phyloP scores from a whole-genome alignment of 1,284 basidiomycete genomes.

The Entoloma clypeatum region DNA sequence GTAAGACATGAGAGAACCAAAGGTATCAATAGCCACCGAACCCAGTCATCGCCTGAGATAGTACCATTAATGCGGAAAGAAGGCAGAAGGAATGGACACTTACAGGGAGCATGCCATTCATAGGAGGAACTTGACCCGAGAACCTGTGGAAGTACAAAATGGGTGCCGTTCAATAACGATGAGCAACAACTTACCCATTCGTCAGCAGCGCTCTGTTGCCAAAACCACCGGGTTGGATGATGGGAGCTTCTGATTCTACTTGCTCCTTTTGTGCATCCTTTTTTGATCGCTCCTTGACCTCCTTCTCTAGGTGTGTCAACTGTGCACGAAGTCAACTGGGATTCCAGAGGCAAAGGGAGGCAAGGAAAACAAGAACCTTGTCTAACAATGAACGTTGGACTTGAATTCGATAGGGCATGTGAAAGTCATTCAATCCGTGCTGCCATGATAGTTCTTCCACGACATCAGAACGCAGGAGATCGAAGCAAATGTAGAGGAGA shows the following conservation, averaged over 20 bases:
- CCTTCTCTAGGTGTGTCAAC: conserved; percentile 75
- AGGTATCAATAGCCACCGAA: conserved; percentile 33
- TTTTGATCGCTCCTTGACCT: conserved; percentile 76
- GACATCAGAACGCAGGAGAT: conserved; percentile 86
- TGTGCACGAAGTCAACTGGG: conserved; percentile 28
- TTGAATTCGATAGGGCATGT: conserved; percentile 94
- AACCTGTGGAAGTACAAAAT: conserved; percentile 23
- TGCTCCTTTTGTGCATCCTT: conserved; percentile 87
- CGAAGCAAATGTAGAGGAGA: conserved; percentile 88
- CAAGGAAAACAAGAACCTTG: conserved; percentile 41
- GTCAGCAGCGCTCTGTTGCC: conserved; percentile 62
- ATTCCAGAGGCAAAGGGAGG: conserved; percentile 6
- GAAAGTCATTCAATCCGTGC: conserved; percentile 92
- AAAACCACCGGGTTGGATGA: conserved; percentile 74
- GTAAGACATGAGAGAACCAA: conserved; percentile 12
- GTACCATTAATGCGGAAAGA: conserved; percentile 1
- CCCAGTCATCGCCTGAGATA: conserved; percentile 36
- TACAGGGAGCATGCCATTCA: conserved; percentile 38
- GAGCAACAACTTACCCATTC: conserved; percentile 48
- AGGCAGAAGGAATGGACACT: conserved; percentile 8
- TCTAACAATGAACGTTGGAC: conserved; percentile 72
- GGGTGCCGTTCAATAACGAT: conserved; percentile 1
- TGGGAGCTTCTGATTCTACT: conserved; percentile 75
- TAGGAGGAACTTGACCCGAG: conserved; percentile 37
- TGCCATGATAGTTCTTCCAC: conserved; percentile 96